phyloP scores from a whole-genome alignment of 768 basidiomycete genomes.

The Rhizopogon rudus region DNA sequence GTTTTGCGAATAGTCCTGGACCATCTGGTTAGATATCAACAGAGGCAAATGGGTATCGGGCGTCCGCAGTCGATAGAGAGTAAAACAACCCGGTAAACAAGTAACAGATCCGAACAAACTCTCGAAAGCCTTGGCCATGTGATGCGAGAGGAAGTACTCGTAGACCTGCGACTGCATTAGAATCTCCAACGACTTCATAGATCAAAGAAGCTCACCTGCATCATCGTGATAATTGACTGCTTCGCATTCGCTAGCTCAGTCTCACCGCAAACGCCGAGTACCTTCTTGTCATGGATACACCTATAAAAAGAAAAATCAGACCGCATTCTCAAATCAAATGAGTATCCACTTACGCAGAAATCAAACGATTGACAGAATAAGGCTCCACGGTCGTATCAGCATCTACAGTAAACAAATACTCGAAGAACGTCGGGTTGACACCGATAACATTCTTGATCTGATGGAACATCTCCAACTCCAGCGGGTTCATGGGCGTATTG shows the following conservation, averaged over 20 bases:
- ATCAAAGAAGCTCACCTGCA: slow-evolving; percentile 57
- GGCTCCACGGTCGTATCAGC: slow-evolving; percentile 94
- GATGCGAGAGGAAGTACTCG: slow-evolving; percentile 99
- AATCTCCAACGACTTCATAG: neutral
- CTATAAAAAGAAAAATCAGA: slow-evolving; percentile 33
- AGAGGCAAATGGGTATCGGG: slow-evolving; percentile 95
- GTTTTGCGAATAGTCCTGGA: slow-evolving; percentile 92
- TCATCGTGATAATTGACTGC: slow-evolving; percentile 94
- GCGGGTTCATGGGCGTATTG: slow-evolving; percentile 91
- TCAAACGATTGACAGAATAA: slow-evolving; percentile 80
- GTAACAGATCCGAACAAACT: slow-evolving; percentile 96
- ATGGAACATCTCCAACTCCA: slow-evolving; percentile 98
- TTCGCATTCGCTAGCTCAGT: slow-evolving; percentile 91
- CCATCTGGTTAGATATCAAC: slow-evolving; percentile 85
- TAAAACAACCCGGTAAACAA: slow-evolving; percentile 98
- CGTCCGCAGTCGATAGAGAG: slow-evolving; percentile 91
- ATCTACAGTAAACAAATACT: slow-evolving; percentile 90
- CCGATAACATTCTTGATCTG: slow-evolving; percentile 99
- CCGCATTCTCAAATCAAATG: neutral
- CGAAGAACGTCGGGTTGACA: slow-evolving; percentile 98
- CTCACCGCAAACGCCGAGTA: slow-evolving; percentile 94
- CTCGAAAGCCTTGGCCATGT: slow-evolving; percentile 98
- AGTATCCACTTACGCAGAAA: slow-evolving; percentile 74
- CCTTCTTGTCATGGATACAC: slow-evolving; percentile 95
- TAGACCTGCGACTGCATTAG: slow-evolving; percentile 59